Base-by-base conservation (phyloP, 306 rosid genomes). In the Rubus idaeus region DNA sequence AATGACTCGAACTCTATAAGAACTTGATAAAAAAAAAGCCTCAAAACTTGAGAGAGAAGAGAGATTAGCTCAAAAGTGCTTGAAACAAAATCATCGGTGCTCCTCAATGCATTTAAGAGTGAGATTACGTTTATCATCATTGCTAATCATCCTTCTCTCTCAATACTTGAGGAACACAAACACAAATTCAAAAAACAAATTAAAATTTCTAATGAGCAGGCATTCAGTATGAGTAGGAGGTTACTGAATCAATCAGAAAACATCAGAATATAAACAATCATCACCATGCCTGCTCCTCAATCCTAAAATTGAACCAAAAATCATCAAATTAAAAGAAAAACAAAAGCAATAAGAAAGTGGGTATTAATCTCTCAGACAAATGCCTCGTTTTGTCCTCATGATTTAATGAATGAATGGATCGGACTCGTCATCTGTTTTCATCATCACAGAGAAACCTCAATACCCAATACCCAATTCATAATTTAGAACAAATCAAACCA, bases 191-290 rank as follows among this genome's bases (percentile, higher is more conserved):
- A 9, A 56, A 41, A 18, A 0, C 1, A 63, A 10, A 5, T 6
- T 61, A 23, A n/a, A 13, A 8, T 68, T 8, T 11, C 5, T 18
- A 13, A n/a, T 12, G 21, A 17, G 6, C 26, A 30, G 86, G 87
- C 95, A 88, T 88, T 92, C 96, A 92, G 96, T 18, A 92, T 90
- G 97, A 92, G 96, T 92, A 90, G 93, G 93, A 90, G 97, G 93
- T 63, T 9, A 60, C 68, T 68, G 82, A 30, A 30, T 64, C 20
- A 0, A 77, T 87, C 96, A 87, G 77, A 68, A 11, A 71, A 83
- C 11, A 77, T 65, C 70, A 40, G 70, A 39, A 65, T 40, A 39
- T 13, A 71, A 53, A 62, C 53, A 67, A 74, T 91, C 93, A 70
- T 90, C 93, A 87, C 14, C 5, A 92, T 87, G 93, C 86, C 89